phyloP scores from a whole-genome alignment of 2,329 filamentous ascomycete species.

The Myriangium duriaei region DNA sequence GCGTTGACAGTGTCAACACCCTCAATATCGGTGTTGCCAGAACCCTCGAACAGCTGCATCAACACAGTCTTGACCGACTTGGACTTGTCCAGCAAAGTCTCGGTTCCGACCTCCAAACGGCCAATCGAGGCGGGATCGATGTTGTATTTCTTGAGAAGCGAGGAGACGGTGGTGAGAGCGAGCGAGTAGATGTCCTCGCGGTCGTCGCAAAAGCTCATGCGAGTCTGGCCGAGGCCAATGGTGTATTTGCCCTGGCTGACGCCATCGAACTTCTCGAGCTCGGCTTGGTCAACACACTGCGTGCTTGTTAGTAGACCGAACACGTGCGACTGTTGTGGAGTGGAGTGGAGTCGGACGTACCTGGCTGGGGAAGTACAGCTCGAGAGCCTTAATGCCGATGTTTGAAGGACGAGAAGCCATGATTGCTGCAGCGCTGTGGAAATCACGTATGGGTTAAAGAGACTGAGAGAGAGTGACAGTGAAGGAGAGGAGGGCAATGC shows the following conservation, averaged over 20 bases:
- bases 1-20: slow-evolving; percentile 42
- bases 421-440: too few relatives aligned
- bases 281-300: slow-evolving; percentile 41
- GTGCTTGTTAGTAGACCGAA: slow-evolving; percentile 15
- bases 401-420: slow-evolving; percentile 37
- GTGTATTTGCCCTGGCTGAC: slow-evolving; percentile 41
- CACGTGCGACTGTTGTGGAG: too few relatives aligned
- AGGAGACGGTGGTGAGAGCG: slow-evolving; percentile 39
- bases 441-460: too few relatives aligned
- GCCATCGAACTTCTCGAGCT: slow-evolving; percentile 44
- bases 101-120: slow-evolving; percentile 41
- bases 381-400: slow-evolving; percentile 43
- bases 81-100: slow-evolving; percentile 43
- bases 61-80: slow-evolving; percentile 43
- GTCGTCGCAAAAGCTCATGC: slow-evolving; percentile 45
- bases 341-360: slow-evolving; percentile 23
- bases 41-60: slow-evolving; percentile 40
- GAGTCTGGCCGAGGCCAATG: slow-evolving; percentile 42
- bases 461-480: too few relatives aligned
- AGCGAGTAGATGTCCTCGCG: slow-evolving; percentile 45
- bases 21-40: slow-evolving; percentile 42
- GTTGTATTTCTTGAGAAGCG: slow-evolving; percentile 40
- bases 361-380: slow-evolving; percentile 43
- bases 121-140: slow-evolving; percentile 39
- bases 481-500: too few relatives aligned